Base-by-base conservation (phyloP, 1,284 basidiomycete species). In the Ceratobasidium sp. region DNA sequence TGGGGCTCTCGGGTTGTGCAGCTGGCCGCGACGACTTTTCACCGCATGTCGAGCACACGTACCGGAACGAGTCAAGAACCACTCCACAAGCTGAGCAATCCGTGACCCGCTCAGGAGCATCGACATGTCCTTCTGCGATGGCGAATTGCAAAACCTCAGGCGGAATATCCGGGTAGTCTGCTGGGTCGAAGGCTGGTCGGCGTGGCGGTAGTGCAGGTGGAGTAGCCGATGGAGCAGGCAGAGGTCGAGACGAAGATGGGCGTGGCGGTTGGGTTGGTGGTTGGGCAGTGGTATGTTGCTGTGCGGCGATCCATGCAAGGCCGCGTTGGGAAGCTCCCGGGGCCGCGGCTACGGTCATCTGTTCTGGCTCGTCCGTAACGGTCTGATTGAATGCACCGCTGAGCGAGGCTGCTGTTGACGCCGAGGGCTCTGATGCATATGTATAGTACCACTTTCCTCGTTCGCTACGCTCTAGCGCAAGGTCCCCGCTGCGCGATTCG, bases 41-140 rank as follows among this genome's bases (percentile, higher is more conserved):
- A 15, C 95, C 94, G 80, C 95, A 97, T 28, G 90, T 92, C 7
- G 90, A 88, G 81, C 95, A 97, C 17, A 96, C 91, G 82, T 97
- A 97, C 65, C 94, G 91, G 83, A 96, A 90, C 26, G 90, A 87
- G 76, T 95, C 91, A 10, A 97, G 85, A 4, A 90, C 81, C 0
- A 88, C 82, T 17, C 92, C 92, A 80, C 95, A 97, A 37, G 90
- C 89, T 0, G 94, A 95, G 83, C 95, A 97, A 78, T 90, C 89
- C 0, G 93, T 94, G 5, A 94, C 89, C 42, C 89, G 86, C 20
- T 89, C 88, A 0, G 89, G 88, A 3, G 90, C 89, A 0, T 85
- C 83, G 33, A 83, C 87, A n/a, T 76, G 60, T 64, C 42, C 82
- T n/a, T 81, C 80, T 4, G 79, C 69, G 35, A 83, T 10, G 35